Base-by-base conservation (phyloP, 2,329 filamentous ascomycete genomes). In the Paecilomyces niveus region DNA sequence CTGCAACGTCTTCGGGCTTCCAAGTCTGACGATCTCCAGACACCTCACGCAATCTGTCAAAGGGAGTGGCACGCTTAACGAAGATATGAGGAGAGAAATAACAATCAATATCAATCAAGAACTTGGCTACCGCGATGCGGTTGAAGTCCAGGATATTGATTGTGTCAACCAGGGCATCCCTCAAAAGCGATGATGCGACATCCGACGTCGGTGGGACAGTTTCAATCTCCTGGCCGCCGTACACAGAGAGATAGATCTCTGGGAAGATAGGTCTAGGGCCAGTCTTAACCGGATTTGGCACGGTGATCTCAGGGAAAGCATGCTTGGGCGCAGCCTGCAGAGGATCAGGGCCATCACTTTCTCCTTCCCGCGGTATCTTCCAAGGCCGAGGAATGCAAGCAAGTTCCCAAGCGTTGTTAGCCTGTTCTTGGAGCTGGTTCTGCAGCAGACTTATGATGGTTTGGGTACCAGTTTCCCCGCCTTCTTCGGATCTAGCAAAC, bases 1-100 rank as follows among this genome's bases (percentile, higher is more conserved):
- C 91, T 2, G 89, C 90, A 59, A 97, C 89, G 75, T 99, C 94
- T 76, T 99, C 94, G 0, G 94, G 92, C 75, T 99, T 99, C 93
- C 94, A 99, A 0, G 90, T 92, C 13, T 89, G 85, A 63, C 83
- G 82, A 57, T 84, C 77, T 53, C 87, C 87, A 1, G 79, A 71
- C 21, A 83, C 68, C 52, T 87, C 85, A 33, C 88, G 85, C 54
- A 99, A 83, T 68, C 92, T 89, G 72, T 99, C 94, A 68, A 96
- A 97, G 0, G 92, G 87, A 1, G 91, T 97, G 1, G 91, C 92
- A 59, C 94, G 88, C 77, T 96, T 96, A 58, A 96, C 87, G 73
- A 99, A 99, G 1, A 90, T 97, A 57, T 87, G 85, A 9, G 90
- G 85, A 0, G 92, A 84, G 78, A 96, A 99, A 76, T 94, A 99